phyloP scores from a whole-genome alignment of 805 yeast species.

The Kuraishia cidri region DNA sequence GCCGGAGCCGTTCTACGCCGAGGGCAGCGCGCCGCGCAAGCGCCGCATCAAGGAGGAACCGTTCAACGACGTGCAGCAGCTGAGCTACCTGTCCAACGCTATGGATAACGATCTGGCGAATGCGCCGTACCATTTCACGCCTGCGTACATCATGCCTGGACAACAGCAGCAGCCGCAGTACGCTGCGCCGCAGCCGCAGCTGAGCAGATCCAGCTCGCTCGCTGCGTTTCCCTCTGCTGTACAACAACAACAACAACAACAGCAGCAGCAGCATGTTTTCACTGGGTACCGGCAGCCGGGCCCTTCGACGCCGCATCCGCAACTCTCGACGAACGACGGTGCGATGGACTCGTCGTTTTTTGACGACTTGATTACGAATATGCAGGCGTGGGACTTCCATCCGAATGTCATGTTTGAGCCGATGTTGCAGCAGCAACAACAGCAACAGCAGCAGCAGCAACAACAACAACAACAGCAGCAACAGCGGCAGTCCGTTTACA shows the following conservation, averaged over 20 bases:
- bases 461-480: too few species aligned
- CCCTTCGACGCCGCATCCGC: neutral
- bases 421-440: slow-evolving; percentile 9
- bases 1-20: neutral
- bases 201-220: neutral
- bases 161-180: slow-evolving; percentile 1
- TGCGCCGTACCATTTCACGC: slow-evolving; percentile 4
- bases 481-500: too few species aligned
- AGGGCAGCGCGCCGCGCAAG: too few species aligned
- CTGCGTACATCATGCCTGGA: neutral
- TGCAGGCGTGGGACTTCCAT: slow-evolving; percentile 13
- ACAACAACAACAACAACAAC: slow-evolving; percentile 1
- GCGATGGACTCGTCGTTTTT: neutral
- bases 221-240: neutral
- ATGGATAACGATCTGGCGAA: slow-evolving; percentile 4
- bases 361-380: slow-evolving; percentile 12
- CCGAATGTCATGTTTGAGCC: slow-evolving; percentile 3
- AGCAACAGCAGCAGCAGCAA: slow-evolving; percentile 27
- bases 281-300: neutral
- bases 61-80: slow-evolving; percentile 2
- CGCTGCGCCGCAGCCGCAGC: neutral
- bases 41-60: too few species aligned
- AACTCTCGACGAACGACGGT: neutral
- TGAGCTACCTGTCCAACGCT: slow-evolving; percentile 3
- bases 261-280: slow-evolving; percentile 2